A percentile compares a stretch with the other conserved stretches of the same genome.
phyloP scores from a whole-genome alignment of 495 filamentous ascomycete genomes.

The Hypoxylon intermedium region DNA sequence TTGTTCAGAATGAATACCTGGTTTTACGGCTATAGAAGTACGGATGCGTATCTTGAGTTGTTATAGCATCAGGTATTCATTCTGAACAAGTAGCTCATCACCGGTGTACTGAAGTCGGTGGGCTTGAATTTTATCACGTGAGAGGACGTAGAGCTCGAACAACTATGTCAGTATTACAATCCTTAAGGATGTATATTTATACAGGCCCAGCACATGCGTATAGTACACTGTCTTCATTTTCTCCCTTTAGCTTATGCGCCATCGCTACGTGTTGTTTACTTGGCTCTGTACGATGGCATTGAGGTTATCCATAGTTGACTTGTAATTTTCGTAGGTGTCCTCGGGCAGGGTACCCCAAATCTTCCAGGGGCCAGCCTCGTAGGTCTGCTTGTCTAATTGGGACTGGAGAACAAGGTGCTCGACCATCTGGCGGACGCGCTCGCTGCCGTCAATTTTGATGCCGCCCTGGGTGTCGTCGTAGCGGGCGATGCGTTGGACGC shows the following conservation, averaged over 20 bases:
- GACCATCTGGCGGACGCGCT: constrained; percentile 65
- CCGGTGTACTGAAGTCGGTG: too few relatives aligned
- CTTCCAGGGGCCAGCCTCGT: constrained; percentile 69
- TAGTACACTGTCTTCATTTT: constrained; percentile 2
- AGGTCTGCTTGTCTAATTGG: constrained; percentile 55
- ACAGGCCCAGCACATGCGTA: constrained; percentile 5
- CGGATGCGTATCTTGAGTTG: too few relatives aligned
- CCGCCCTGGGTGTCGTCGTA: constrained; percentile 42
- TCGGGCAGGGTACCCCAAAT: constrained; percentile 75
- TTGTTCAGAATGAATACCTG: too few relatives aligned
- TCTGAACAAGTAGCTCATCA: too few relatives aligned
- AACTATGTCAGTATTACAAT: too few relatives aligned
- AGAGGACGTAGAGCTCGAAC: too few relatives aligned
- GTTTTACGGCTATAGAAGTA: too few relatives aligned
- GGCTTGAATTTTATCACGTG: too few relatives aligned
- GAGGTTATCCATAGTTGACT: constrained; percentile 24
- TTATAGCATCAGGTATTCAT: too few relatives aligned
- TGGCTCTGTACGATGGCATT: not conserved
- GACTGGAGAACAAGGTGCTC: constrained; percentile 85
- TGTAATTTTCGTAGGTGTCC: constrained; percentile 60
- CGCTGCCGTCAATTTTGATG: constrained; percentile 52
- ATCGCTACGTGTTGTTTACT: not conserved
- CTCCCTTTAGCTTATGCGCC: not conserved
- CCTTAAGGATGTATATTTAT: not conserved
- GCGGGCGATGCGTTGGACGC: constrained; percentile 66